phyloP scores from a whole-genome alignment of 1,139 yeast genomes.

The Geotrichum klebahnii region DNA sequence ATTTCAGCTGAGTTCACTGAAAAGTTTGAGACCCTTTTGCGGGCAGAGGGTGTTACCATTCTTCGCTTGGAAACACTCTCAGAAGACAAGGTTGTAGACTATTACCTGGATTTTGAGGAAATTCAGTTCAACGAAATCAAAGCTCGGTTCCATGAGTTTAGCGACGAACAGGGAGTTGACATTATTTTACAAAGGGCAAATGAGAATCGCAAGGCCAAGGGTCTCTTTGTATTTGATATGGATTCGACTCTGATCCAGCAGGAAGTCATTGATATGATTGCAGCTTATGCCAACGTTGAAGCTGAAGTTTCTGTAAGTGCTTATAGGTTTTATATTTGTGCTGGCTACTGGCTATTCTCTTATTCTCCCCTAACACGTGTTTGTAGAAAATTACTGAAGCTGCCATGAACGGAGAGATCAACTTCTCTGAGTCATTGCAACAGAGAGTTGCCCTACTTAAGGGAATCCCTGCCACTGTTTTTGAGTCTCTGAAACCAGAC shows the following conservation, averaged over 20 bases:
- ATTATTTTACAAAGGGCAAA: conserved; percentile 46
- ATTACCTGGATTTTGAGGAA: conserved; percentile 26
- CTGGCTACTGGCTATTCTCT: too few relatives aligned
- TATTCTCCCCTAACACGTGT: neutral
- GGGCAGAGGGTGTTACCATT: conserved; percentile 26
- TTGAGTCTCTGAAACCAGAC: conserved; percentile 72
- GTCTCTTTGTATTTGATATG: conserved; percentile 89
- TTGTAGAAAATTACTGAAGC: conserved; percentile 63
- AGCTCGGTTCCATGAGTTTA: conserved; percentile 26
- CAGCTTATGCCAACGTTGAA: conserved; percentile 79
- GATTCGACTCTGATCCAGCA: conserved; percentile 94
- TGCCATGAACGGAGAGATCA: conserved; percentile 97
- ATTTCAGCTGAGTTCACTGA: conserved; percentile 22
- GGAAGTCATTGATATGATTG: conserved; percentile 94
- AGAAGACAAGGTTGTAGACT: conserved; percentile 29
- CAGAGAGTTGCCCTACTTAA: conserved; percentile 71
- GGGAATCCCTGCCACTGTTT: conserved; percentile 75
- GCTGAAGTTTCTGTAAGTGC: conserved; percentile 53
- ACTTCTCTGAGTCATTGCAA: conserved; percentile 74
- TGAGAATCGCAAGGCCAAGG: conserved; percentile 41
- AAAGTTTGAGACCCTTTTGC: conserved; percentile 30
- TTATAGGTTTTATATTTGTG: neutral
- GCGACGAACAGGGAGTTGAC: conserved; percentile 38
- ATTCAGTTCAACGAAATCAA: conserved; percentile 22
- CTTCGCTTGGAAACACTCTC: conserved; percentile 25